phyloP scores from a whole-genome alignment of 192 early-diverging fungal genomes.

The Pilaira anomala region DNA sequence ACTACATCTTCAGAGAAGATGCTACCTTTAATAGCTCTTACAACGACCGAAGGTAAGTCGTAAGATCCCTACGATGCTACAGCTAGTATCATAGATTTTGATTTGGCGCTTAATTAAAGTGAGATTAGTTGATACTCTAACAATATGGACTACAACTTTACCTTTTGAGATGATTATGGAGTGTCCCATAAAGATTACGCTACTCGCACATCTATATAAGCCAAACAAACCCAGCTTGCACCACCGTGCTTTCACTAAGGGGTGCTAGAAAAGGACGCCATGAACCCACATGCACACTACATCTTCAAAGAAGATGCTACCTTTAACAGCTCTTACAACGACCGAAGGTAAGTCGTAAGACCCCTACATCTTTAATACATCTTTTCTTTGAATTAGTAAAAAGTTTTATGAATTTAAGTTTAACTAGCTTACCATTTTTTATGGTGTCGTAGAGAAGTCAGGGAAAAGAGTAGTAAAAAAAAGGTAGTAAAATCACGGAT shows the following conservation, averaged over 20 bases:
- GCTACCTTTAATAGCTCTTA: conserved; percentile 11
- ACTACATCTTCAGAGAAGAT: conserved; percentile 16
- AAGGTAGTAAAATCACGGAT: too few species aligned
- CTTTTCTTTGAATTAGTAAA: conserved; percentile 13
- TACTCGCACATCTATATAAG: conserved; percentile 12
- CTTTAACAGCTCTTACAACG: conserved; percentile 17
- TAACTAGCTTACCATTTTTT: too few species aligned
- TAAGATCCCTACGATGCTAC: too few species aligned
- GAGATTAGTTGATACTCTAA: too few species aligned
- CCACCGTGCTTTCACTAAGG: conserved; percentile 15
- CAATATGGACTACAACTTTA: too few species aligned
- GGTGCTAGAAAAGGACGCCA: conserved; percentile 11
- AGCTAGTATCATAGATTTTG: too few species aligned
- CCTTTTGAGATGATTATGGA: too few species aligned
- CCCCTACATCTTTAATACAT: conserved; percentile 15
- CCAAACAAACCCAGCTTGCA: conserved; percentile 9
- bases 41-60: conserved; percentile 10
- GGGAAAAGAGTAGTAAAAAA: too few species aligned
- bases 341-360: conserved; percentile 15
- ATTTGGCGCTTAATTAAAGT: too few species aligned
- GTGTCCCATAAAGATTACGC: too few species aligned
- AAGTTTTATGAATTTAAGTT: too few species aligned
- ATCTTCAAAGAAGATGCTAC: conserved; percentile 14
- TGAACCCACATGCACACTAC: conserved; percentile 11
- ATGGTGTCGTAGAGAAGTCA: too few species aligned